Evolutionary conservation across 2,329 filamentous ascomycete genomes (phyloP), one percentile per base, ranked within the genome.

Genomic region (Talaromyces piceae): DNA sequence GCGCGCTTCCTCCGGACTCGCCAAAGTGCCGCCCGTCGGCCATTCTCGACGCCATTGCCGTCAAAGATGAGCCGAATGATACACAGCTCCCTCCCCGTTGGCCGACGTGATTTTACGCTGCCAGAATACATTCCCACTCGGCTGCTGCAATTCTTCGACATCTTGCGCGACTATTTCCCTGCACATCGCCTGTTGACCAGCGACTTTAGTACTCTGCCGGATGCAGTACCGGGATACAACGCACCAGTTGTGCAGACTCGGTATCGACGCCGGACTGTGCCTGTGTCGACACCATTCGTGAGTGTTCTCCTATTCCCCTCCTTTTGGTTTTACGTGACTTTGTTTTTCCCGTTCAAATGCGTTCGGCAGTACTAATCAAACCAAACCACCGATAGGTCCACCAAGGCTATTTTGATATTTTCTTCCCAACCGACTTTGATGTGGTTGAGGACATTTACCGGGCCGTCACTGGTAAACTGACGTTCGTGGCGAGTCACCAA

Each of bases 321-420:
- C 41, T 23, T 30, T 18, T 9, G 11, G 33, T 18, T 9, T n/a
- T 20, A 37, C n/a, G n/a, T n/a, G n/a, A n/a, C n/a, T n/a, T n/a
- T n/a, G n/a, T n/a, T n/a, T n/a, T n/a, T n/a, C n/a, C n/a, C n/a
- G n/a, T n/a, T n/a, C n/a, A n/a, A n/a, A n/a, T n/a, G n/a, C n/a
- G n/a, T n/a, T n/a, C n/a, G n/a, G 37, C 6, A 41, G 37, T 31
- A 12, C 16, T 31, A 46, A 43, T 5, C 20, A 4, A 49, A 16
- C 30, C 47, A 48, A 25, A 5, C 12, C 5, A 31, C 13, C 46
- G 37, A 33, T 57, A 94, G 88, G 88, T 96, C 45, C 91, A 97
- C 67, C 94, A 98, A 73, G 94, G 93, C 43, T 97, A 95, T 71
- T 98, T 98, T 66, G 94, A 98, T 67, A 96, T 98, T 61, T 84